A percentile compares a stretch with the other conserved stretches of the same genome.
Conservation (phyloP, 164 flowering plant genomes). For the Taxillus chinensis region DNA sequence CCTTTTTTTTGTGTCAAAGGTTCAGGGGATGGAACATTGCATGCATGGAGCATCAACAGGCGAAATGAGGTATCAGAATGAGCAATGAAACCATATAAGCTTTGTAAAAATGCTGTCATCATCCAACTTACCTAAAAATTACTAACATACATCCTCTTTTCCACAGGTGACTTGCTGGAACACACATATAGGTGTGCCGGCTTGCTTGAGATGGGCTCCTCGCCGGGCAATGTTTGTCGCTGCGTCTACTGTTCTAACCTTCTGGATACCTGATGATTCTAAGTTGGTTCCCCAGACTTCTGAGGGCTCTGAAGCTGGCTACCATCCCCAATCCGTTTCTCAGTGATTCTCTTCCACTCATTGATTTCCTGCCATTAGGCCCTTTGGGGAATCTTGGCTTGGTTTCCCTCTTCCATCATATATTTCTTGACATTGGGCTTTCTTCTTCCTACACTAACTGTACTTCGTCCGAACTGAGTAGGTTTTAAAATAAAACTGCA, state of each 20-base stretch:
- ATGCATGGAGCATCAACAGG: slow-evolving; percentile 74
- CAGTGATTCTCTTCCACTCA: background rate
- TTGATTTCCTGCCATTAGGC: too few relatives aligned
- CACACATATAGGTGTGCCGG: slow-evolving; percentile 63
- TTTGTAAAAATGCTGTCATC: background rate
- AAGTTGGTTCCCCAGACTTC: slow-evolving; percentile 15
- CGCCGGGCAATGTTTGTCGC: slow-evolving; percentile 92
- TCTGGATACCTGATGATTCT: slow-evolving; percentile 72
- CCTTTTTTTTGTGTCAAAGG: slow-evolving; percentile 28
- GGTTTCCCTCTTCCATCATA: too few relatives aligned
- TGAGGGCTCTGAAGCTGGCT: slow-evolving; percentile 19
- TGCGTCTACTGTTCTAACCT: slow-evolving; percentile 73
- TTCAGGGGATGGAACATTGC: slow-evolving; percentile 91
- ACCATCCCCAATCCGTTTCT: slow-evolving; percentile 10
- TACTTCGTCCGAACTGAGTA: too few relatives aligned
- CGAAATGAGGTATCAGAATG: slow-evolving; percentile 52
- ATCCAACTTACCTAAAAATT: background rate
- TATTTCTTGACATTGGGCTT: too few relatives aligned
- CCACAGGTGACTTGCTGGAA: slow-evolving; percentile 72
- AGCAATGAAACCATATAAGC: too few relatives aligned
- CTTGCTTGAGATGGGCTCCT: slow-evolving; percentile 96
- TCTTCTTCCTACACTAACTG: too few relatives aligned
- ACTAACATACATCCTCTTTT: too few relatives aligned
- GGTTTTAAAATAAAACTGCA: too few relatives aligned
- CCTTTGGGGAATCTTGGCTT: too few relatives aligned